Evolutionary conservation across 2,329 filamentous ascomycete genomes (phyloP).

Genomic region (Alternaria sp.): DNA sequence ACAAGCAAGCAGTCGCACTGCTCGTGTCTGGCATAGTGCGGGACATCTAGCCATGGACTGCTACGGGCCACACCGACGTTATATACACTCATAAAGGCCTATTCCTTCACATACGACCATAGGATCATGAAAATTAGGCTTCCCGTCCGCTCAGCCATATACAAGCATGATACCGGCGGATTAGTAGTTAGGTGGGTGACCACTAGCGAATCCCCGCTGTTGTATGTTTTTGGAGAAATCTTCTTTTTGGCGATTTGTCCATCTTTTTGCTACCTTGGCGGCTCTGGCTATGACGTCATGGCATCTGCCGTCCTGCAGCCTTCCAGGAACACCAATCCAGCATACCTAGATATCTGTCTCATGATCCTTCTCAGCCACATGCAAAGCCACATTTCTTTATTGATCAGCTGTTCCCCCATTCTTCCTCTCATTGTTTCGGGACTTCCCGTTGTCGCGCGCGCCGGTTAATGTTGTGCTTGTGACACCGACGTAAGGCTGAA

Average conservation of each 20-base stretch:
- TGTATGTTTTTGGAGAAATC: too few species aligned
- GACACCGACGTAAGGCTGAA: slow-evolving; percentile 4
- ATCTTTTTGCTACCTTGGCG: neutral
- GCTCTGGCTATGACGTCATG: neutral
- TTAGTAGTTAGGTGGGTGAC: too few species aligned
- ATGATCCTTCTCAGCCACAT: neutral
- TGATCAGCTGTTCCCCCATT: neutral
- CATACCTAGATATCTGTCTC: too few species aligned
- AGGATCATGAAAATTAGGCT: too few species aligned
- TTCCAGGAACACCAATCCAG: neutral
- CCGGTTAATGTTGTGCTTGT: slow-evolving; percentile 3
- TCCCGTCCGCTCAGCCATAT: too few species aligned
- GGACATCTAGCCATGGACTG: neutral
- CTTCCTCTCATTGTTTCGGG: neutral
- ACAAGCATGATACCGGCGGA: too few species aligned
- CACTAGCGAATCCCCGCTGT: too few species aligned
- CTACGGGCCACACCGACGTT: rapidly evolving
- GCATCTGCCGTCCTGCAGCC: neutral
- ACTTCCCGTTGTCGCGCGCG: neutral
- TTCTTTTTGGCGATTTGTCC: neutral
- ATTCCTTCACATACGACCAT: too few species aligned
- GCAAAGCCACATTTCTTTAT: neutral
- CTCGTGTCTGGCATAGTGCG: neutral
- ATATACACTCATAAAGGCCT: rapidly evolving
- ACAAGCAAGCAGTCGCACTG: neutral